phyloP scores from a whole-genome alignment of 306 rosid genomes.

The Datisca glomerata region DNA sequence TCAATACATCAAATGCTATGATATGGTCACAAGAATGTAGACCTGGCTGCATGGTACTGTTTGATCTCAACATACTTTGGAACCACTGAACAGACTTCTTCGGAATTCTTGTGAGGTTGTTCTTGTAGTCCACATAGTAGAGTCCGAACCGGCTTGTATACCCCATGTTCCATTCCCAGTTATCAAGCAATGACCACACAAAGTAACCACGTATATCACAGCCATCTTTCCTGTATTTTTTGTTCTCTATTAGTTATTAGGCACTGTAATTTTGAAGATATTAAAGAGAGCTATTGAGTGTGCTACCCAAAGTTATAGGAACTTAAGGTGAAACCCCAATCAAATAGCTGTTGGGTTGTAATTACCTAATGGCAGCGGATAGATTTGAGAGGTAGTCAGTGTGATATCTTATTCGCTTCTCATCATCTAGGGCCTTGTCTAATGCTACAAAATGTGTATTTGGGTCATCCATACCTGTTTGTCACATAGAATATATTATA shows the following conservation, averaged over 20 bases:
- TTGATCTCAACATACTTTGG: slow-evolving; percentile 41
- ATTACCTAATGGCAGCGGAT: slow-evolving; percentile 80
- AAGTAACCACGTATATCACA: slow-evolving; percentile 77
- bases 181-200: slow-evolving; percentile 92
- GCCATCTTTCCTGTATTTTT: slow-evolving; percentile 49
- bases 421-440: slow-evolving; percentile 49
- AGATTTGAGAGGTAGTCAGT: slow-evolving; percentile 82
- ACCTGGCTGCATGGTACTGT: too few relatives aligned
- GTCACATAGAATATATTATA: background rate
- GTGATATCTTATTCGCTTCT: slow-evolving; percentile 69
- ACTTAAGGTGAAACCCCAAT: background rate
- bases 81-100: slow-evolving; percentile 78
- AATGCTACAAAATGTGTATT: slow-evolving; percentile 30
- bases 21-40: too few relatives aligned
- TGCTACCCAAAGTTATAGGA: too few relatives aligned
- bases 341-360: background rate
- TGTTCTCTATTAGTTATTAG: too few relatives aligned
- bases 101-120: slow-evolving; percentile 80
- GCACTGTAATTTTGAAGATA: too few relatives aligned
- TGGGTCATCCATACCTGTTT: slow-evolving; percentile 85
- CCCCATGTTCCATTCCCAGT: slow-evolving; percentile 96
- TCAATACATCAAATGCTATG: too few relatives aligned
- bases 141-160: slow-evolving; percentile 82
- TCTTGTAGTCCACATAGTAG: slow-evolving; percentile 71
- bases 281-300: too few relatives aligned